Evolutionary conservation across 2,329 filamentous ascomycete species (phyloP).

Genomic region (Celoporthe dispersa): DNA sequence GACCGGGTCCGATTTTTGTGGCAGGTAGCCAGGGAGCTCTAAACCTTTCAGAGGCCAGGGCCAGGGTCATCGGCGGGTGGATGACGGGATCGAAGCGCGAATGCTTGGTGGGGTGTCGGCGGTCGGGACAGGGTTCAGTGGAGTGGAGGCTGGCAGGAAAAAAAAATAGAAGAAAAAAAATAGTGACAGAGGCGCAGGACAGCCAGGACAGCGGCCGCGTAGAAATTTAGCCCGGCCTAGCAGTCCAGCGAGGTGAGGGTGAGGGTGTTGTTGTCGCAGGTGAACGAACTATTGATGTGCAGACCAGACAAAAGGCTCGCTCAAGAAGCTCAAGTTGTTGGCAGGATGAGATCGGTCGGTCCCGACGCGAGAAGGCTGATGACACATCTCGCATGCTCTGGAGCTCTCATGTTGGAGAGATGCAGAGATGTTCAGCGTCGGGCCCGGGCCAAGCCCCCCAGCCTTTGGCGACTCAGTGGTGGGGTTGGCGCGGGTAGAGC

Average conservation of each 20-base stretch:
- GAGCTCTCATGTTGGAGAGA: background rate
- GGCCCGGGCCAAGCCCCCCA: background rate
- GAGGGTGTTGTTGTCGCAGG: background rate
- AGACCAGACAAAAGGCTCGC: background rate
- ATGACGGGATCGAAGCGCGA: conserved; percentile 7
- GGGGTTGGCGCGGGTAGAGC: conserved; percentile 1
- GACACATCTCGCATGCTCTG: background rate
- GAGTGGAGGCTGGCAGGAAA: conserved; percentile 19
- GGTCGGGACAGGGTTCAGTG: conserved; percentile 10
- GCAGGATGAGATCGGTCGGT: background rate
- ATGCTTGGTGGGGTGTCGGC: conserved; percentile 14
- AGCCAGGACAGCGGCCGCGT: conserved; percentile 9
- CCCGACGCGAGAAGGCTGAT: background rate
- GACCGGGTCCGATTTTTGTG: conserved; percentile 1
- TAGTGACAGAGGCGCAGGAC: background rate
- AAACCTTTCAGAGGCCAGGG: background rate
- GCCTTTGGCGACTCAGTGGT: background rate
- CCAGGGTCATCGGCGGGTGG: conserved; percentile 1
- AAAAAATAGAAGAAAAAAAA: background rate
- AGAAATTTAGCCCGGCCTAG: background rate
- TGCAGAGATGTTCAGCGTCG: background rate
- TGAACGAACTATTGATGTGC: background rate
- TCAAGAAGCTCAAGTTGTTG: background rate
- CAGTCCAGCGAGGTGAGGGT: background rate
- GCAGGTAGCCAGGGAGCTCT: conserved; percentile 6